Evolutionary conservation across 2,329 filamentous ascomycete species (phyloP).

Genomic region (Penicillium sp.): DNA sequence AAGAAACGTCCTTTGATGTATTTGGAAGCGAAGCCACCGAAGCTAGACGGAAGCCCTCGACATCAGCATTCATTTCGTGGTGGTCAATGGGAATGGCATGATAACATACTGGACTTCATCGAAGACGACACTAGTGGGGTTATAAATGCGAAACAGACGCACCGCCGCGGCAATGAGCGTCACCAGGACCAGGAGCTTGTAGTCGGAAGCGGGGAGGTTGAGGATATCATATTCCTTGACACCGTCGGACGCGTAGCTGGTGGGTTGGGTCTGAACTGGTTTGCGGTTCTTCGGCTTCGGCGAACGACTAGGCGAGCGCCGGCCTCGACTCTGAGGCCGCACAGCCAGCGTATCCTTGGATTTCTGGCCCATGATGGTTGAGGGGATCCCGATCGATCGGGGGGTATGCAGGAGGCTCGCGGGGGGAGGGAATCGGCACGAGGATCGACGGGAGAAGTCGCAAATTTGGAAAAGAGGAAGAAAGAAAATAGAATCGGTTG

Average conservation of each 20-base stretch:
- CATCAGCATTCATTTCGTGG: slow-evolving; percentile 5
- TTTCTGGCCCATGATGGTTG: slow-evolving; percentile 33
- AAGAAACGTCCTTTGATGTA: slow-evolving; percentile 99
- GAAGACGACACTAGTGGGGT: slow-evolving; percentile 95
- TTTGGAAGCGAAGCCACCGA: slow-evolving; percentile 96
- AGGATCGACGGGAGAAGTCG: slow-evolving; percentile 11
- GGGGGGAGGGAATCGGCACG: slow-evolving; percentile 8
- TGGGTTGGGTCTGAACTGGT: slow-evolving; percentile 29
- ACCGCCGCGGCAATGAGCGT: slow-evolving; percentile 78
- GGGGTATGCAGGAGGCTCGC: slow-evolving; percentile 11
- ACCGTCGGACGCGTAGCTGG: slow-evolving; percentile 53
- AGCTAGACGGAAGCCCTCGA: slow-evolving; percentile 59
- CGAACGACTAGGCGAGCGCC: slow-evolving; percentile 45
- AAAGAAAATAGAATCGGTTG: slow-evolving; percentile 3
- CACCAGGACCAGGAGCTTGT: slow-evolving; percentile 72
- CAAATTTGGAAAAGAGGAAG: slow-evolving; percentile 5
- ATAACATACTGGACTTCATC: slow-evolving; percentile 93
- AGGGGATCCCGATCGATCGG: slow-evolving; percentile 7
- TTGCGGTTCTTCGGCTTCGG: slow-evolving; percentile 44
- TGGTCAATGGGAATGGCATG: not conserved
- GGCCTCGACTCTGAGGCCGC: slow-evolving; percentile 37
- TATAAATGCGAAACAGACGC: slow-evolving; percentile 92
- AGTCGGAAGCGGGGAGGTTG: slow-evolving; percentile 80
- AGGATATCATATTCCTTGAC: slow-evolving; percentile 90
- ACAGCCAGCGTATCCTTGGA: slow-evolving; percentile 42